Conservation (phyloP, 73 alveolate genomes). For the Tetrahymena malaccensis region DNA sequence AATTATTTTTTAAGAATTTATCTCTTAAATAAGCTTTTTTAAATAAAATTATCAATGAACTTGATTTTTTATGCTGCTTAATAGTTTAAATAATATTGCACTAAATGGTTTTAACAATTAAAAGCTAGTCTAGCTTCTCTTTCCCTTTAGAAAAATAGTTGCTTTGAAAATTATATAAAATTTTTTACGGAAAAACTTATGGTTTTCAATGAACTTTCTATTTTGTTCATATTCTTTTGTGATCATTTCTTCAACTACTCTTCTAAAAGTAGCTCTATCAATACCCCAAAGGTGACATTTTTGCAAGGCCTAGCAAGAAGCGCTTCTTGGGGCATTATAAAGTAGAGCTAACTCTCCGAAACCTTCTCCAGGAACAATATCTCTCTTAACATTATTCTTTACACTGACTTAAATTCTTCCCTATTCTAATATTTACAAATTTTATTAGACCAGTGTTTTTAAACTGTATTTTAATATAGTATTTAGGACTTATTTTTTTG, state of each 20-base stretch:
- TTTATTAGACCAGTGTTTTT: background rate
- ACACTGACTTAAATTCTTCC: slow-evolving; percentile 42
- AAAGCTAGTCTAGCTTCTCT: background rate
- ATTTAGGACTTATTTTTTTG: background rate
- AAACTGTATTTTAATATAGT: background rate
- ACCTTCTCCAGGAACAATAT: slow-evolving; percentile 25
- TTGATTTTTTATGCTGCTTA: background rate
- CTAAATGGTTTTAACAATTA: background rate
- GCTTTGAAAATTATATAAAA: background rate
- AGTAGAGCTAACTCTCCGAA: slow-evolving; percentile 53
- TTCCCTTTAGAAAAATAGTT: background rate
- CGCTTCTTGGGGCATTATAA: slow-evolving; percentile 52
- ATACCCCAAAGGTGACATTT: slow-evolving; percentile 47
- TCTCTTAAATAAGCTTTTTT: too few species aligned
- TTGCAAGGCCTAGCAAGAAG: slow-evolving; percentile 29
- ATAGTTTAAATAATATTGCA: too few species aligned
- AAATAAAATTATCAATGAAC: background rate
- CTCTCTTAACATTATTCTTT: slow-evolving; percentile 23
- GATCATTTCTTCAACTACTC: slow-evolving; percentile 29
- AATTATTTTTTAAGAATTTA: too few species aligned
- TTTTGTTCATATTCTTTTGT: slow-evolving; percentile 28
- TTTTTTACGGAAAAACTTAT: slow-evolving; percentile 25
- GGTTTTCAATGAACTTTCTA: slow-evolving; percentile 36
- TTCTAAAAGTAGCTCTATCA: slow-evolving; percentile 45
- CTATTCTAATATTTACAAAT: slow-evolving; percentile 6